Evolutionary conservation across 371 early-diverging fungal species (phyloP), one percentile per base, ranked within the genome.

Genomic region (Basidiobolus meristosporus): DNA sequence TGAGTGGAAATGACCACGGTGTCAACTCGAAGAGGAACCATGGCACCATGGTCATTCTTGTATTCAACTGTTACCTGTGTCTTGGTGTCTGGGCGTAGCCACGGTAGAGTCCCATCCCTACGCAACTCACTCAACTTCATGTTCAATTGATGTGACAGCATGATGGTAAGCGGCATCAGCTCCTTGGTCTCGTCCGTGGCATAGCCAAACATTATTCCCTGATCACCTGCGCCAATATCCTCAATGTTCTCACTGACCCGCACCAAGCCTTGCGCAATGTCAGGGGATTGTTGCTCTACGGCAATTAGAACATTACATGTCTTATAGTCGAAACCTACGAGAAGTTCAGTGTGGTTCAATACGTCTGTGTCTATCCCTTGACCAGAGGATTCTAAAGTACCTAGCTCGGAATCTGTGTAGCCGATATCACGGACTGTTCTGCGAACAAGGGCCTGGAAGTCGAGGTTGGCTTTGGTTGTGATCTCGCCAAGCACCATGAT

Each of bases 401-500:
- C n/a, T n/a, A n/a, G n/a, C 53, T 64, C 67, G 19, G 90, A 87
- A 65, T 82, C 77, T 62, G 93, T 93, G 62, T 98, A 98, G 51
- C 99, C 99, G 53, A 97, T 96, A 54, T 89, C 76, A 80, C 86
- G 90, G 72, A 98, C 77, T 54, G 91, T 80, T 57, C 85, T 70
- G 69, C 96, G 85, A 61, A 93, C 88, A 54, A 98, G 82, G 76
- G 87, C 84, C 70, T 96, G 97, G 79, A 86, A 93, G 70, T 98
- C 95, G 40, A 97, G 65, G 44, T 57, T 61, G 49, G 97, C 97
- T 71, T 84, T 87, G 73, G 96, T 95, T 56, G 92, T 89, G 70
- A 98, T 95, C 71, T 98, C 99, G 62, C 99, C 99, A 57, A 95
- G 87, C 31, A 98, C 90, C 90, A 98, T 91, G 68, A 98, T 81